Percentiles rank a stretch among this genome's conserved stretches.
Evolutionary conservation across 2,329 filamentous ascomycete genomes (phyloP).

Genomic region (Exophiala alcalophila): DNA sequence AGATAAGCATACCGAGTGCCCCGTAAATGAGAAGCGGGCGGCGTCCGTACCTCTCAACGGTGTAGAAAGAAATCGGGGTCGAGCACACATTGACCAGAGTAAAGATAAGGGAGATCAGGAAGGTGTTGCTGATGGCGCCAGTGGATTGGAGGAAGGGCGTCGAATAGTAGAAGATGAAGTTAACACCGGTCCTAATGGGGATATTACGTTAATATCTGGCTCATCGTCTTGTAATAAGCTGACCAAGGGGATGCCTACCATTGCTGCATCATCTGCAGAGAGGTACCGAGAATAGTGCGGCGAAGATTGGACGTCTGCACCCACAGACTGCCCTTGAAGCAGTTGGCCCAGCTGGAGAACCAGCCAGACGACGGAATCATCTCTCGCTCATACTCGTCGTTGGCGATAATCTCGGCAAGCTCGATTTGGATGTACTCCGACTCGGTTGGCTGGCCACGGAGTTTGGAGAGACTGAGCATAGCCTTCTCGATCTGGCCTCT

Average conservation of each 20-base stretch:
- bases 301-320: constrained; percentile 56
- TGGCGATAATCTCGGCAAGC: constrained; percentile 81
- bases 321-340: constrained; percentile 57
- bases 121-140: constrained; percentile 71
- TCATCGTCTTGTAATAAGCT: constrained; percentile 52
- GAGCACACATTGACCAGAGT: constrained; percentile 84
- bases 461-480: constrained; percentile 58
- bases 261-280: constrained; percentile 79
- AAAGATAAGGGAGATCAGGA: constrained; percentile 81
- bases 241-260: constrained; percentile 55
- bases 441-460: constrained; percentile 71
- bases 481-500: constrained; percentile 67
- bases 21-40: constrained; percentile 76
- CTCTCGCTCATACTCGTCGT: constrained; percentile 78
- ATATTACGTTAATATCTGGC: constrained; percentile 79
- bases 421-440: constrained; percentile 62
- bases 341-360: constrained; percentile 57
- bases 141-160: constrained; percentile 77
- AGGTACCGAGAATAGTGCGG: constrained; percentile 67
- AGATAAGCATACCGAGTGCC: constrained; percentile 76
- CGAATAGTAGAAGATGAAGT: constrained; percentile 88
- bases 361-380: constrained; percentile 37
- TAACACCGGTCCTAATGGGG: constrained; percentile 73
- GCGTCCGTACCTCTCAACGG: constrained; percentile 77
- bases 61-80: constrained; percentile 83